phyloP scores from a whole-genome alignment of 768 basidiomycete species.

The Panellus pusillus region DNA sequence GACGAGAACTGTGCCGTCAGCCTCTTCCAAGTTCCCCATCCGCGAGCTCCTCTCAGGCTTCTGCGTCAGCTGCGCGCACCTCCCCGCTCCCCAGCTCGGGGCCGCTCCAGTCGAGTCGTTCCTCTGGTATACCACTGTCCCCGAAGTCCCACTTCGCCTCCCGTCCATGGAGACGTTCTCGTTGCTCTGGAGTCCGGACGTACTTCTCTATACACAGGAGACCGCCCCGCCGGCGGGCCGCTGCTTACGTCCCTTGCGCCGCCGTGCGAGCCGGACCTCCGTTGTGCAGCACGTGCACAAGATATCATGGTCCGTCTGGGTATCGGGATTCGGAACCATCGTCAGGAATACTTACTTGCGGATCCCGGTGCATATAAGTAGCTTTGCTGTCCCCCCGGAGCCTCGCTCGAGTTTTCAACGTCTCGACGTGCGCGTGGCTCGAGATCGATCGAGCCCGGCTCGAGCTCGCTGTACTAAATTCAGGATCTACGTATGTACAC shows the following conservation, averaged over 20 bases:
- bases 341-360: no score
- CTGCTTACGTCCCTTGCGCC: constrained; percentile 44
- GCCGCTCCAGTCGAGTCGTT: constrained; percentile 5
- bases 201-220: constrained; percentile 51
- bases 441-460: no score
- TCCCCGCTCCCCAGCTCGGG: constrained; percentile 34
- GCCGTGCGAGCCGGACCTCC: constrained; percentile 22
- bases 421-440: no score
- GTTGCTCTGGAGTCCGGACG: constrained; percentile 43
- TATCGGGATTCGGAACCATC: no score
- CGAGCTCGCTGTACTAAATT: no score
- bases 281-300: constrained; percentile 12
- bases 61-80: constrained; percentile 38
- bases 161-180: constrained; percentile 54
- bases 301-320: no score
- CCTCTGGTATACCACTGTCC: constrained; percentile 29
- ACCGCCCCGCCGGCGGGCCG: no score
- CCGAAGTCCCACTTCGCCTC: constrained; percentile 52
- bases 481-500: no score
- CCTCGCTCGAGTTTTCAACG: no score
- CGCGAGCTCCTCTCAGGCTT: constrained; percentile 48
- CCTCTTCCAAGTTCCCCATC: constrained; percentile 40
- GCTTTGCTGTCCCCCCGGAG: no score
- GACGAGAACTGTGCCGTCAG: constrained; percentile 30
- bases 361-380: no score